Percentiles rank a stretch among this genome's conserved stretches.
phyloP scores from a whole-genome alignment of 2,329 filamentous ascomycete species.

The Catunica adiposa region DNA sequence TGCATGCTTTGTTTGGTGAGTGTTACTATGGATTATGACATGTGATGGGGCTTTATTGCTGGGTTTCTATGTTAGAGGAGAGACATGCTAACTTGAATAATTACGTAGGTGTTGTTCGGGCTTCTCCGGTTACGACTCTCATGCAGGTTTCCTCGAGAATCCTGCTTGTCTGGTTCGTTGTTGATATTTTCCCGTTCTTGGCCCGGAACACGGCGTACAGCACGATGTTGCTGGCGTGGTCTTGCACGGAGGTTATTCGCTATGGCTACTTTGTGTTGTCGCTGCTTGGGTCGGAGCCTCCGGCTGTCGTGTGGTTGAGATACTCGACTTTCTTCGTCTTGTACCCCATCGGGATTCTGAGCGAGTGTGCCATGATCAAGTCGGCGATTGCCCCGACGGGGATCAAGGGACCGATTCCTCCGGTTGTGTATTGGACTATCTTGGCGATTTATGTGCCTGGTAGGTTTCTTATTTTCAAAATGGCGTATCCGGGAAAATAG shows the following conservation, averaged over 20 bases:
- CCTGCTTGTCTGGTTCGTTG: conserved; percentile 76
- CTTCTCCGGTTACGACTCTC: conserved; percentile 66
- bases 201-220: conserved; percentile 48
- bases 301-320: conserved; percentile 58
- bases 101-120: conserved; percentile 65
- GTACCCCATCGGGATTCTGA: conserved; percentile 80
- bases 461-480: conserved; percentile 27
- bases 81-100: too few species aligned
- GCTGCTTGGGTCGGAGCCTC: conserved; percentile 45
- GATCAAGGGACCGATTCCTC: conserved; percentile 30
- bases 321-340: conserved; percentile 89
- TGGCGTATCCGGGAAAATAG: neutral
- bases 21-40: conserved; percentile 9
- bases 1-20: conserved; percentile 63
- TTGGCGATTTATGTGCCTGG: conserved; percentile 66
- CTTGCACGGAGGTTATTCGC: conserved; percentile 76
- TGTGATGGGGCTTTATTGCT: too few species aligned
- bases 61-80: too few species aligned
- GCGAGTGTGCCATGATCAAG: conserved; percentile 71
- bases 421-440: conserved; percentile 45
- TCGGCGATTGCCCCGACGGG: conserved; percentile 45
- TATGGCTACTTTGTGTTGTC: conserved; percentile 81
- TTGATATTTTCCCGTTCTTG: conserved; percentile 54
- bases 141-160: conserved; percentile 84
- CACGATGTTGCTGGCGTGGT: conserved; percentile 76